phyloP scores from a whole-genome alignment of 2,329 filamentous ascomycete species.

The Talaromyces sp. region DNA sequence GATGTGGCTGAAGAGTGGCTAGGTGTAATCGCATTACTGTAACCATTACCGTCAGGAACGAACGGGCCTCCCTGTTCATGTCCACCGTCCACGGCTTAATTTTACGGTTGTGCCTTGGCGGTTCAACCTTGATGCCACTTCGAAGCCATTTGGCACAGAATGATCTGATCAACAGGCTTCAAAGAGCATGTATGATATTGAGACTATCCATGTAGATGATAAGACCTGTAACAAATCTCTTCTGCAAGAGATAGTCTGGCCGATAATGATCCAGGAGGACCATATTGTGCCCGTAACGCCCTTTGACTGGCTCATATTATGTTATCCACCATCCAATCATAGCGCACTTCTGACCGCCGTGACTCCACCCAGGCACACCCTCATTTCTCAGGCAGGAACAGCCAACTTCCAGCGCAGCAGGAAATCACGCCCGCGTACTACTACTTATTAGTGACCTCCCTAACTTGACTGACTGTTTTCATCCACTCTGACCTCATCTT shows the following conservation, averaged over 20 bases:
- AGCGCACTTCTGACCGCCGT: slow-evolving; percentile 2
- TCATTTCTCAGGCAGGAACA: slow-evolving; percentile 19
- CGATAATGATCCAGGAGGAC: not conserved
- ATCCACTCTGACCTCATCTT: slow-evolving; percentile 14
- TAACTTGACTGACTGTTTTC: slow-evolving; percentile 22
- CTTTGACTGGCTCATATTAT: slow-evolving; percentile 9
- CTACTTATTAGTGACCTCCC: not conserved
- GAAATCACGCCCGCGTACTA: not conserved
- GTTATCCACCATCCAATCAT: not conserved
- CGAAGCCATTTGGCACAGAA: not conserved
- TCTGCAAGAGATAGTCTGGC: not conserved
- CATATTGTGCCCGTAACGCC: not conserved
- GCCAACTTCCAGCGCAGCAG: not conserved
- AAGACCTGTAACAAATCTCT: not conserved
- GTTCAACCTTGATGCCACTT: not conserved
- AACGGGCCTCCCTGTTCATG: not conserved
- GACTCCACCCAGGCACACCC: slow-evolving; percentile 9
- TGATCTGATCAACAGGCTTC: not conserved
- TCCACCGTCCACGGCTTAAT: not conserved
- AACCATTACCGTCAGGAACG: not conserved
- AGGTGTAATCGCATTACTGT: not conserved
- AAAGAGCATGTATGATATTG: not conserved
- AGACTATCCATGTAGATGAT: not conserved
- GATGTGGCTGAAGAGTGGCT: slow-evolving; percentile 11
- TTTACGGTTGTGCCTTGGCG: slow-evolving; percentile 1